Conservation (phyloP, 371 early-diverging fungal species). For the Actinomortierella wolfii region DNA sequence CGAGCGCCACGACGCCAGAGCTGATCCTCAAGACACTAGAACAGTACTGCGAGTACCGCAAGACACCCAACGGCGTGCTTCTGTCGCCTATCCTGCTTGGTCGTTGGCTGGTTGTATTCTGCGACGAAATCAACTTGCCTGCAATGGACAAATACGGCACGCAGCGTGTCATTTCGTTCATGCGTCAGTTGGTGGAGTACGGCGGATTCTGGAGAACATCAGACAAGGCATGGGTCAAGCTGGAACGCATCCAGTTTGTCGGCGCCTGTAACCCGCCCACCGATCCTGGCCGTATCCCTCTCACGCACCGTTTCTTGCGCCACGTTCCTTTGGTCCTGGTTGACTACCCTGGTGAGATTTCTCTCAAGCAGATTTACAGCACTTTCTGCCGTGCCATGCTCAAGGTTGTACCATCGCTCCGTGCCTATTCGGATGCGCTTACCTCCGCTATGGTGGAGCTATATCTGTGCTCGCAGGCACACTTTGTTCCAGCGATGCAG, state of each 20-base stretch:
- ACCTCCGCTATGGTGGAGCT: constrained; percentile 98
- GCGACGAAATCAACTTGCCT: constrained; percentile 99
- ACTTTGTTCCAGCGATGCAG: constrained; percentile 96
- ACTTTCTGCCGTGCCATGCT: constrained; percentile 94
- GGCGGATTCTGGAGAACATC: constrained; percentile 95
- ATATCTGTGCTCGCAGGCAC: constrained; percentile 86
- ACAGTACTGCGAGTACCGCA: constrained; percentile 97
- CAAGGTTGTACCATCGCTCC: constrained; percentile 90
- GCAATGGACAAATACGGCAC: constrained; percentile 96
- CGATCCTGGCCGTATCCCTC: constrained; percentile 96
- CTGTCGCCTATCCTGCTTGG: constrained; percentile 86
- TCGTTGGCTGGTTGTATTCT: constrained; percentile 97
- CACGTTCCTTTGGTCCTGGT: constrained; percentile 98
- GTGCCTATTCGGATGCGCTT: constrained; percentile 91
- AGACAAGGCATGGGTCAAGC: constrained; percentile 90
- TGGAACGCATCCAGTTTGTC: constrained; percentile 97
- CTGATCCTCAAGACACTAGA: constrained; percentile 95
- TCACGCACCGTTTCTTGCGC: constrained; percentile 95
- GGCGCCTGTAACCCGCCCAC: constrained; percentile 99
- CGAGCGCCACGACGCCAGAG: constrained; percentile 96
- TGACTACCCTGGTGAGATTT: constrained; percentile 95
- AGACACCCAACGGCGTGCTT: constrained; percentile 91
- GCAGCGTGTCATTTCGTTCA: constrained; percentile 95
- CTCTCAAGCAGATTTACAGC: constrained; percentile 95
- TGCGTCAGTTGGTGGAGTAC: constrained; percentile 94